Evolutionary conservation across 2,329 filamentous ascomycete species (phyloP), one percentile per base, ranked within the genome.

Genomic region (Sporothrix protearum): DNA sequence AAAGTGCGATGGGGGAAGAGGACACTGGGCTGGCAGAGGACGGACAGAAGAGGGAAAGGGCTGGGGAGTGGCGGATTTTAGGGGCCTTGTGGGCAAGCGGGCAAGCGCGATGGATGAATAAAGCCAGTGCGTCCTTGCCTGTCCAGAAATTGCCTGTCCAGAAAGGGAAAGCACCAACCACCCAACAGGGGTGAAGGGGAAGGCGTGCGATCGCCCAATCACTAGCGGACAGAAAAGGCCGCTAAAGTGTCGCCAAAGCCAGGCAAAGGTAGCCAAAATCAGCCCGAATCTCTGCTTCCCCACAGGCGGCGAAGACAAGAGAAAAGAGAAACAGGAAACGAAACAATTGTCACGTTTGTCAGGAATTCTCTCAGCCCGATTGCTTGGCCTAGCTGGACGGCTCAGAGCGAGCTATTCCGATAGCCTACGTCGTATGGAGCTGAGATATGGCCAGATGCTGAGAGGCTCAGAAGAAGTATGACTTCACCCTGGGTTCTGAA

Each of bases 41-140:
- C 19, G 30, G 7, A 28, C 39, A 12, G 28, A 28, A 51, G 59
- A 28, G 22, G 45, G 63, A 33, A 47, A 67, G 63, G 22, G 10
- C 61, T 39, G 61, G 22, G 51, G 63, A 51, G 64, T 51, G 64
- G 64, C 64, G 45, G 45, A 49, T 66, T 47, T 19, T 51, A 51
- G 42, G 63, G 64, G 25, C 36, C 36, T 45, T 49, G 39, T 47
- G 25, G 25, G 22, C 22, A 28, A 30, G 53, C 53, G 28, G 42
- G 28, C 45, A 51, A 51, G 64, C 49, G 28, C 19, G 39, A 47
- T 61, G 42, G 51, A 61, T 69, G 53, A 59, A 69, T 69, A 69
- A 69, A 61, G 68, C 68, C 53, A 68, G 10, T 39, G 19, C 66
- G 30, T 36, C 49, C 22, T 9, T 9, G 49, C 3, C 22, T 22